These are phyloP conservation scores for Mangifera indica DNA, from an alignment of 345 rosid species.

Conservation along the genomic window DNA sequence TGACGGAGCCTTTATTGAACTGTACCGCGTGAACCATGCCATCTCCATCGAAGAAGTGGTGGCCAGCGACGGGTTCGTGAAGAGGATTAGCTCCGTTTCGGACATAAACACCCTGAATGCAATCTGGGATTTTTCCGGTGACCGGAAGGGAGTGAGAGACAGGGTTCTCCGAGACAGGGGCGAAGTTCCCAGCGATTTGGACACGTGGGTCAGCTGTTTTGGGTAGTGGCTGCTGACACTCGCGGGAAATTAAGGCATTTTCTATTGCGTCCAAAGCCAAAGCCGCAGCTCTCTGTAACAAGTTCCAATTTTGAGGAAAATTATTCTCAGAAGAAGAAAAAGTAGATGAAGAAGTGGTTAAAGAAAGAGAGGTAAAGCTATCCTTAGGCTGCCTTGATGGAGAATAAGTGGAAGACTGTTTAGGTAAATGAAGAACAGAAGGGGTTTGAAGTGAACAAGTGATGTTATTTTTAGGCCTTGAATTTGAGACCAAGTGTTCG, in stretches of 20 bases:
- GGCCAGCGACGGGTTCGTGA: conserved; percentile 79
- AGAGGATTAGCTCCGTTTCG: conserved; percentile 91
- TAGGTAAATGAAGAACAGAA: conserved; percentile 53
- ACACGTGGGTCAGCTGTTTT: conserved; percentile 67
- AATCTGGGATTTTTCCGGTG: conserved; percentile 57
- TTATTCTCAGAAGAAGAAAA: neutral
- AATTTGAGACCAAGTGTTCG: conserved; percentile 15
- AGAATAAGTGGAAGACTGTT: conserved; percentile 26
- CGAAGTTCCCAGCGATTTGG: conserved; percentile 78
- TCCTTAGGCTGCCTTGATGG: conserved; percentile 24
- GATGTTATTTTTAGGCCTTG: conserved; percentile 10
- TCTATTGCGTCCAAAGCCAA: conserved; percentile 59
- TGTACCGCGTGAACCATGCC: conserved; percentile 88
- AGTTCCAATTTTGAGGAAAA: conserved; percentile 42
- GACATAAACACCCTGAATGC: conserved; percentile 66
- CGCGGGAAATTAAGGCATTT: conserved; percentile 51
- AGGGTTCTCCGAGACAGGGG: conserved; percentile 75
- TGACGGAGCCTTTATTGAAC: conserved; percentile 53
- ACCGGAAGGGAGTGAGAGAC: conserved; percentile 54
- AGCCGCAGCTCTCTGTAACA: conserved; percentile 57
- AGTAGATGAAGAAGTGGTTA: no score
- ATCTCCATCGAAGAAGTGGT: conserved; percentile 88
- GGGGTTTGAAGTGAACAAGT: conserved; percentile 54
- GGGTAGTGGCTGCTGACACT: conserved; percentile 61
- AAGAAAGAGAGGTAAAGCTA: neutral